Evolutionary conservation across 345 rosid species (phyloP).

Genomic region (Conringia planisiliqua): DNA sequence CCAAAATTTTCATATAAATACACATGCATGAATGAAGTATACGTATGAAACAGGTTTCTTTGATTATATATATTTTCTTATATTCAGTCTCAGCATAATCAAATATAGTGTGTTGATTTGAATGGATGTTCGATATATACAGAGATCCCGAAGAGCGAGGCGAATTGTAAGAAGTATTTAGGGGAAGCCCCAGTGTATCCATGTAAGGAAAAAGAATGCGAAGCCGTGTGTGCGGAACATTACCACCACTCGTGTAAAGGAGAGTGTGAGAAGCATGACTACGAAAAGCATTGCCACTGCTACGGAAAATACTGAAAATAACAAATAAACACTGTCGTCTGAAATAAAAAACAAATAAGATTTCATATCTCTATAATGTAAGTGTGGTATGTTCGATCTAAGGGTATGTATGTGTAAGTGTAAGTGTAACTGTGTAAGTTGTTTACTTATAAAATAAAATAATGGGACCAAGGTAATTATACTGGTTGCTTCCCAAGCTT

Average conservation of each 20-base stretch:
- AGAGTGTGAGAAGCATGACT: constrained; percentile 12
- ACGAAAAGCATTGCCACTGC: constrained; percentile 14
- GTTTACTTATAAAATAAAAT: background rate
- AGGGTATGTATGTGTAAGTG: background rate
- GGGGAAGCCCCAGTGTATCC: constrained; percentile 6
- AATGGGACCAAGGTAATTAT: background rate
- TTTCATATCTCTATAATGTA: background rate
- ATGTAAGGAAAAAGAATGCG: constrained; percentile 14
- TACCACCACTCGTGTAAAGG: constrained; percentile 7
- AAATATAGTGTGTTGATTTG: background rate
- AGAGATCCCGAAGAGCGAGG: constrained; percentile 25
- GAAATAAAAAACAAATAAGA: background rate
- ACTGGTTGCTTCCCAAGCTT: background rate
- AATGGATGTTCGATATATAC: background rate
- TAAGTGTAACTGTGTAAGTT: background rate
- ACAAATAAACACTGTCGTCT: background rate
- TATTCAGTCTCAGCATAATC: background rate
- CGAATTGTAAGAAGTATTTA: background rate
- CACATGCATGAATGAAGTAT: background rate
- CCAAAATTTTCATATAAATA: background rate
- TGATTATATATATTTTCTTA: background rate
- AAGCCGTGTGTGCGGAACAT: background rate
- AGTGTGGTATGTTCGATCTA: background rate
- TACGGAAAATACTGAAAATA: constrained; percentile 1
- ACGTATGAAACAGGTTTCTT: background rate